Base-by-base conservation (phyloP, 805 yeast genomes). In the Ogataea minuta region DNA sequence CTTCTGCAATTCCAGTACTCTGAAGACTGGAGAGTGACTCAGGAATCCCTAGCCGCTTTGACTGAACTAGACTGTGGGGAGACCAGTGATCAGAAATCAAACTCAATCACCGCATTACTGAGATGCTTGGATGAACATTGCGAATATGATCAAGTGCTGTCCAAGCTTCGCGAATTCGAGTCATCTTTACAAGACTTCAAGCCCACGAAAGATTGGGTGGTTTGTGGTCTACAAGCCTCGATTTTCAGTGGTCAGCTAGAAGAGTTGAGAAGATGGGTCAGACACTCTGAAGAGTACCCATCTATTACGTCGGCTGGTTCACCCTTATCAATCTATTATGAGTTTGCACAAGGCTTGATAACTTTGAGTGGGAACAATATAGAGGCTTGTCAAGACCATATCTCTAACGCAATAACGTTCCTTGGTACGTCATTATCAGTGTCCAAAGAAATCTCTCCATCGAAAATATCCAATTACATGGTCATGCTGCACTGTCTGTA, bases 21-120 rank as follows among this genome's bases (percentile, higher is more conserved):
- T 34, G 88, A 85, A 28, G 83, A 83, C 52, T 89, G 96, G 95
- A 72, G 79, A 28, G 73, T 87, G 52, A 95, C 96, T 0, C 84
- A 87, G 46, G 89, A 86, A 45, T 87, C 96, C 25, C 81, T 87
- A 50, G 81, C 80, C 31, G 85, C 82, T 0, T 61, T 84, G 31
- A 77, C 85, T 2, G 68, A 67, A 30, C 42, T 50, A 27, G 57
- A 59, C 15, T 45, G 52, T 15, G 56, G 53, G 17, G 49, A 56
- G 3, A 46, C 20, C 2, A 29, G 28, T 6, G 37, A 57, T 10
- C 59, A 51, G 11, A 54, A 53, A 15, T 33, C 50, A 14, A 67
- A 71, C n/a, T 71, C 67, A 41, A 63, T 66, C 13, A 70, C 83
- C 0, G 79, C 82, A 28, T 64, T 84, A 45, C 56, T 91, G 36